Evolutionary conservation across 495 filamentous ascomycete genomes (phyloP).

Genomic region (Amphirosellinia nigrospora): DNA sequence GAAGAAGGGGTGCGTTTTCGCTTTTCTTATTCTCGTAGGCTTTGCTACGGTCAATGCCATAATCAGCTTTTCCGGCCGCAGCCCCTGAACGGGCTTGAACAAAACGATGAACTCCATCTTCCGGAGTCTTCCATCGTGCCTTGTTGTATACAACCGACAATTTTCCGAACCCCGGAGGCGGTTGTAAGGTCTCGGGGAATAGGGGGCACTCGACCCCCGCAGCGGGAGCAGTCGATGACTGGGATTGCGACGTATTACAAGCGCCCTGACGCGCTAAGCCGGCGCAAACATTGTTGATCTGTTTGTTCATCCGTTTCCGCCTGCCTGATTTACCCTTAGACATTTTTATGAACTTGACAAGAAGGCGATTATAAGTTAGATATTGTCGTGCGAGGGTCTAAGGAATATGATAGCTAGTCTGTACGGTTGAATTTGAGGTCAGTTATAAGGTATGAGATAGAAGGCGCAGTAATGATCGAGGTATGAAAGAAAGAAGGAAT

Average conservation of each 20-base stretch:
- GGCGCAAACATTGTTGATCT: neutral
- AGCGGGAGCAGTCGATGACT: neutral
- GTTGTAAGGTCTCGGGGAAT: neutral
- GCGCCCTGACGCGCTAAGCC: neutral
- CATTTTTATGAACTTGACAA: neutral
- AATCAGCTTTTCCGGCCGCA: constrained; percentile 1
- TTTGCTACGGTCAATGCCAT: constrained; percentile 26
- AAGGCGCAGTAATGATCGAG: neutral
- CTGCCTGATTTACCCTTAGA: neutral
- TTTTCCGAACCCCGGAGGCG: neutral
- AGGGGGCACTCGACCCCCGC: neutral
- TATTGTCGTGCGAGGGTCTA: neutral
- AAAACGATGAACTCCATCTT: neutral
- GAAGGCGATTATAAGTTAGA: neutral
- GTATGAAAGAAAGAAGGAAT: neutral
- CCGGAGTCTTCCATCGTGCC: neutral
- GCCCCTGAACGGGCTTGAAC: neutral
- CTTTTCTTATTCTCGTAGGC: constrained; percentile 18
- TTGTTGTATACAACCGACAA: neutral
- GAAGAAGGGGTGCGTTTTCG: constrained; percentile 25
- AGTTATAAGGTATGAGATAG: neutral
- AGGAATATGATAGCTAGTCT: neutral
- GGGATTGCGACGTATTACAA: too few relatives aligned
- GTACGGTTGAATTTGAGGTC: neutral
- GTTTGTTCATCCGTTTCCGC: neutral